Evolutionary conservation across 2,329 filamentous ascomycete species (phyloP).

Genomic region (Thyridium curvatum): DNA sequence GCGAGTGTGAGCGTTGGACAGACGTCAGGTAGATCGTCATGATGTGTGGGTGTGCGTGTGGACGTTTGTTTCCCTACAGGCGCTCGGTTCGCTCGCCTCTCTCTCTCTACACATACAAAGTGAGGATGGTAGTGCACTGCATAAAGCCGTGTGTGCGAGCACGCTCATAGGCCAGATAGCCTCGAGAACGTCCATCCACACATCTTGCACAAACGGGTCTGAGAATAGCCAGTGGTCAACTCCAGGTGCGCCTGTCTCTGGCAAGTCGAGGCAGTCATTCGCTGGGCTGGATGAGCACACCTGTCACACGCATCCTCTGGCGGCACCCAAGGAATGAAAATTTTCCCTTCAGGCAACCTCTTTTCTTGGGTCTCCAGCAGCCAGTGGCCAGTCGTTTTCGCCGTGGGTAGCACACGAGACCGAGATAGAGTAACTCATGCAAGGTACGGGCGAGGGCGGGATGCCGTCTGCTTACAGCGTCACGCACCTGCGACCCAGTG

Average conservation of each 20-base stretch:
- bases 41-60: not conserved
- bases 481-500: not conserved
- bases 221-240: not conserved
- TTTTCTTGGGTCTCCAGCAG: no score
- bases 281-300: not conserved
- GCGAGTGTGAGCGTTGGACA: no score
- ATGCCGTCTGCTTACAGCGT: not conserved
- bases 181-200: constrained; percentile 11
- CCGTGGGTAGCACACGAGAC: not conserved
- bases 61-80: constrained; percentile 1
- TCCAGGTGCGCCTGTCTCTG: not conserved
- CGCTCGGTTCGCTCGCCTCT: constrained; percentile 2
- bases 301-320: not conserved
- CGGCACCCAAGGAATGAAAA: not conserved
- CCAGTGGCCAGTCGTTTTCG: not conserved
- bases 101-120: not conserved
- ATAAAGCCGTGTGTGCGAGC: constrained; percentile 9
- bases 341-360: no score
- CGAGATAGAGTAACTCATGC: not conserved
- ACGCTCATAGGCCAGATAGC: constrained; percentile 10
- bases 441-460: constrained; percentile 1
- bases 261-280: constrained; percentile 1
- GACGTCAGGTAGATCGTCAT: no score
- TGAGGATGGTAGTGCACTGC: constrained; percentile 7
- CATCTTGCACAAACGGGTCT: constrained; percentile 9